These are phyloP conservation scores for Calonectria fujianensis DNA, from an alignment of 2,329 filamentous ascomycete genomes.

Conservation along the genomic window DNA sequence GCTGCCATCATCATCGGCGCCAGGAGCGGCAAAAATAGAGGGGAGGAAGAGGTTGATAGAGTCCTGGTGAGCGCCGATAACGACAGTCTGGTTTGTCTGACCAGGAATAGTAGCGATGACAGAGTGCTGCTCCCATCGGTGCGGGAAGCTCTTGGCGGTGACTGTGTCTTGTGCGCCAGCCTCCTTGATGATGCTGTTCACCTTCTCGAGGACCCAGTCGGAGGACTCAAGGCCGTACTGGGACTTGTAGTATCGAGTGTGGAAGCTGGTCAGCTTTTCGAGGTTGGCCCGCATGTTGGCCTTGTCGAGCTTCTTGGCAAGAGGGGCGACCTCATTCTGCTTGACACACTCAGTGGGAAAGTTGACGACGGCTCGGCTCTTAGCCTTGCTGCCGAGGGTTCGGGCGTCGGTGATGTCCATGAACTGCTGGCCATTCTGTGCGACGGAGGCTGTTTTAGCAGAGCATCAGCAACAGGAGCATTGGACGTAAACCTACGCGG, in stretches of 20 bases:
- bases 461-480: not conserved
- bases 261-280: slow-evolving; percentile 85
- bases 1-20: slow-evolving; percentile 96
- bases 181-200: slow-evolving; percentile 81
- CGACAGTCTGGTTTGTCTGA: slow-evolving; percentile 86
- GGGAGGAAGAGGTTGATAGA: slow-evolving; percentile 96
- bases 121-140: slow-evolving; percentile 92
- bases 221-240: slow-evolving; percentile 88
- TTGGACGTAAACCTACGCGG: slow-evolving; percentile 74
- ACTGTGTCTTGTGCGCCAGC: slow-evolving; percentile 83
- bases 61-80: slow-evolving; percentile 95
- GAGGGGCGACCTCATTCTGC: slow-evolving; percentile 78
- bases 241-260: slow-evolving; percentile 89
- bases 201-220: slow-evolving; percentile 87
- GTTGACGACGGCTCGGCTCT: slow-evolving; percentile 63
- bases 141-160: slow-evolving; percentile 82
- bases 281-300: slow-evolving; percentile 85
- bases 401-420: slow-evolving; percentile 92
- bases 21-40: slow-evolving; percentile 87
- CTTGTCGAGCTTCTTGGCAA: slow-evolving; percentile 83
- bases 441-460: slow-evolving; percentile 42
- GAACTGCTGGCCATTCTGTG: slow-evolving; percentile 87
- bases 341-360: slow-evolving; percentile 81
- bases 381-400: slow-evolving; percentile 71
- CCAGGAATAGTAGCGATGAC: slow-evolving; percentile 95